Percentiles rank a stretch among this genome's conserved stretches.
phyloP scores from a whole-genome alignment of 2,329 filamentous ascomycete species.

The Trichoderma atrobrunneum region DNA sequence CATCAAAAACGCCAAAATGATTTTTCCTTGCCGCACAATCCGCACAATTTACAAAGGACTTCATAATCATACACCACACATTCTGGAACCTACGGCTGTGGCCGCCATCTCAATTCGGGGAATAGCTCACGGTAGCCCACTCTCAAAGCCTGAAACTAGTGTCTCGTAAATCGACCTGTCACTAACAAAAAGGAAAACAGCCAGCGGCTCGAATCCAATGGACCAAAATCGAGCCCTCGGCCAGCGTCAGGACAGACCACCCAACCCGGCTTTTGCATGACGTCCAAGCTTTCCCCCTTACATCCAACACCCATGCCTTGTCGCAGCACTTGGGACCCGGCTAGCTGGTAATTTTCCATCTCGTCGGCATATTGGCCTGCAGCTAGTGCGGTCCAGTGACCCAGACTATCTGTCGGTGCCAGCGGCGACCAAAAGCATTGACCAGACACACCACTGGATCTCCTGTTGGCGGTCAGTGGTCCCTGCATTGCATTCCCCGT shows the following conservation, averaged over 20 bases:
- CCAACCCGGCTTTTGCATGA: not conserved
- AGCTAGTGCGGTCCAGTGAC: slow-evolving; percentile 19
- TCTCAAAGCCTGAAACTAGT: not conserved
- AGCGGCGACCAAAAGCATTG: not conserved
- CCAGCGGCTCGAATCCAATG: not conserved
- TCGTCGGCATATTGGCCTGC: not conserved
- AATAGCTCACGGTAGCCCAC: not conserved
- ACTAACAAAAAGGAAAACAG: not conserved
- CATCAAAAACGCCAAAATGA: not conserved
- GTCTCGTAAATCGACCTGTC: not conserved
- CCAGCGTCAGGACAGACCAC: not conserved
- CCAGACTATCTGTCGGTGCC: slow-evolving; percentile 4
- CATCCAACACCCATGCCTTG: slow-evolving; percentile 5
- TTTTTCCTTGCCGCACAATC: not conserved
- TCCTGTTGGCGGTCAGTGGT: slow-evolving; percentile 14
- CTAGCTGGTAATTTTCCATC: slow-evolving; percentile 16
- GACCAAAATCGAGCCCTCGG: not conserved
- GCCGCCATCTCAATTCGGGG: not conserved
- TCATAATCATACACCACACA: not conserved
- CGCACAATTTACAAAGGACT: not conserved
- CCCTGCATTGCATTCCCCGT: slow-evolving; percentile 16
- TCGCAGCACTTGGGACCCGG: slow-evolving; percentile 3
- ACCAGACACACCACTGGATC: not conserved
- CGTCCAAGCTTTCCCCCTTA: not conserved
- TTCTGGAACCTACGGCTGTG: not conserved